These are phyloP conservation scores for Neodidymelliopsis sp. DNA, from an alignment of 2,329 filamentous ascomycete species.

Conservation along the genomic window DNA sequence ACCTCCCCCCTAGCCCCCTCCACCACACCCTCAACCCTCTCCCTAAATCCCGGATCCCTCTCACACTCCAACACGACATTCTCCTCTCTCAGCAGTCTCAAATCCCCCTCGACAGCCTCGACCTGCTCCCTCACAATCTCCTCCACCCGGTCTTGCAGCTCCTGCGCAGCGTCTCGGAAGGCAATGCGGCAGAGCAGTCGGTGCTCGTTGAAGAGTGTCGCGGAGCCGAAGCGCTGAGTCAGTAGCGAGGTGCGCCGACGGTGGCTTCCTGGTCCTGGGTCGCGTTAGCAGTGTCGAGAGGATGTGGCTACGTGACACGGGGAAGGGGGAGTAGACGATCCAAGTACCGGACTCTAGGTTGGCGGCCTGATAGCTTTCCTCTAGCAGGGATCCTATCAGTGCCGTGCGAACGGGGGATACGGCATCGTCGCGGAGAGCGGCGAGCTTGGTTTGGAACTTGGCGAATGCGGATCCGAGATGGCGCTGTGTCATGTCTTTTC, in stretches of 20 bases:
- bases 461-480: no score
- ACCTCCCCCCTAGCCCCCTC: no score
- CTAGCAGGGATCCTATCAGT: constrained; percentile 28
- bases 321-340: neutral
- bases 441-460: neutral
- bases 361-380: constrained; percentile 26
- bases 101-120: constrained; percentile 22
- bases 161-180: neutral
- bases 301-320: neutral
- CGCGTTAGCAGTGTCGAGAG: no score
- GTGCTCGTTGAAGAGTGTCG: neutral
- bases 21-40: constrained; percentile 14
- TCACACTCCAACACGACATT: constrained; percentile 32
- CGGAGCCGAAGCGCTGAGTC: neutral
- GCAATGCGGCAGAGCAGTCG: neutral
- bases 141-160: constrained; percentile 4
- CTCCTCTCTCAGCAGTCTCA: constrained; percentile 25
- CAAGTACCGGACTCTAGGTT: constrained; percentile 28
- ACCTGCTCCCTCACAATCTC: constrained; percentile 20
- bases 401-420: constrained; percentile 12
- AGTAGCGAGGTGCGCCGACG: neutral
- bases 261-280: neutral
- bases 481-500: no score
- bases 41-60: constrained; percentile 25
- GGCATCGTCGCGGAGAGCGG: neutral